Conservation (phyloP, 768 basidiomycete species). For the Austroboletus eburneus region DNA sequence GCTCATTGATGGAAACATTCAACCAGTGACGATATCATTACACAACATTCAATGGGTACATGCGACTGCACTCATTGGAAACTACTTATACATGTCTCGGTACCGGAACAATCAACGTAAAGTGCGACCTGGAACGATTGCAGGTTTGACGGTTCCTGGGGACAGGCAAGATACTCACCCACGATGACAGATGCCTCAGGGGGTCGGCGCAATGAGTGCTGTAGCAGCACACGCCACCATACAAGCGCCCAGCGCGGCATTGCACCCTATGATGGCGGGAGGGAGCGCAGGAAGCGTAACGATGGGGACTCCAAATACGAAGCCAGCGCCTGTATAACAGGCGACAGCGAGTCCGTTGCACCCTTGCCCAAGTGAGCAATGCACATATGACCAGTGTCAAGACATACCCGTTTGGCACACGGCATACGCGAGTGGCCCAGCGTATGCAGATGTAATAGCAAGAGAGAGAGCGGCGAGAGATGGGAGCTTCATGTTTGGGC, state of each 20-base stretch:
- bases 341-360: conserved; percentile 20
- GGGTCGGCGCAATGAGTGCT: conserved; percentile 22
- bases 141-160: too few species aligned
- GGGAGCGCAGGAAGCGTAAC: conserved; percentile 16
- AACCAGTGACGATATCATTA: too few species aligned
- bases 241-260: conserved; percentile 19
- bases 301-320: conserved; percentile 21
- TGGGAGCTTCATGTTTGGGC: conserved; percentile 31
- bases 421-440: conserved; percentile 19
- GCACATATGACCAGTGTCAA: not conserved
- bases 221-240: conserved; percentile 23
- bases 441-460: conserved; percentile 6
- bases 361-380: conserved; percentile 7
- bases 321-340: conserved; percentile 24
- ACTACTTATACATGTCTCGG: too few species aligned
- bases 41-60: too few species aligned
- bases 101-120: too few species aligned
- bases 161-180: too few species aligned
- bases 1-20: too few species aligned
- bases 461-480: conserved; percentile 16
- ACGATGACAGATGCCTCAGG: conserved; percentile 8
- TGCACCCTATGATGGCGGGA: conserved; percentile 21
- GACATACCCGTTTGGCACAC: conserved; percentile 22
- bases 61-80: too few species aligned
- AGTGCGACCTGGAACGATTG: too few species aligned